phyloP scores from a whole-genome alignment of 2,329 filamentous ascomycete genomes.

The Plenodomus tracheiphilus region DNA sequence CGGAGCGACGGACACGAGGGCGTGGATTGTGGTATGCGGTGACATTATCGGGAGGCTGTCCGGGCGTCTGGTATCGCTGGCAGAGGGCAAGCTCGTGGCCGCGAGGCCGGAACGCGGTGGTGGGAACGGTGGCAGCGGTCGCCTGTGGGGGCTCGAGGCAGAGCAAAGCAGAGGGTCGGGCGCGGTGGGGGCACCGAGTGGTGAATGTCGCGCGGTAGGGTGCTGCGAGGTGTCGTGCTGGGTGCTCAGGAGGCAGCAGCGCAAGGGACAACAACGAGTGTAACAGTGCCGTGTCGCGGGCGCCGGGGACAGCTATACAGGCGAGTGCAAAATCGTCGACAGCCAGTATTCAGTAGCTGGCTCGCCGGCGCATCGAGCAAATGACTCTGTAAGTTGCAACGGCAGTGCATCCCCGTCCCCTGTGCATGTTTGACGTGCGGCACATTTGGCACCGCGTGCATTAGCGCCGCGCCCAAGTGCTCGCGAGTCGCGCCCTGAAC shows the following conservation, averaged over 20 bases:
- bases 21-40: slow-evolving; percentile 22
- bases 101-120: not conserved
- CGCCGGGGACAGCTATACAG: slow-evolving; percentile 14
- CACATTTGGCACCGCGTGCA: slow-evolving; percentile 12
- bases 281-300: slow-evolving; percentile 12
- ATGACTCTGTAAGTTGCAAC: slow-evolving; percentile 15
- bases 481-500: too few relatives aligned
- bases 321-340: slow-evolving; percentile 2
- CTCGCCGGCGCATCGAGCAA: slow-evolving; percentile 4
- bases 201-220: not conserved
- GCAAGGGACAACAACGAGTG: not conserved
- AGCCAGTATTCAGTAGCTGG: too few relatives aligned
- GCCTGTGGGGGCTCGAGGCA: not conserved
- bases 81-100: not conserved
- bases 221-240: too few relatives aligned
- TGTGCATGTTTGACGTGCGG: slow-evolving; percentile 10
- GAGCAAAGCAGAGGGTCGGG: not conserved
- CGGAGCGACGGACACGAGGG: slow-evolving; percentile 20
- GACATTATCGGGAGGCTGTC: slow-evolving; percentile 30
- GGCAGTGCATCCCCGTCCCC: slow-evolving; percentile 18
- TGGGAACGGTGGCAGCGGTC: not conserved
- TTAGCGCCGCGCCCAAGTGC: slow-evolving; percentile 18
- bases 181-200: not conserved
- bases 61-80: not conserved
- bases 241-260: too few relatives aligned